Base-by-base conservation (phyloP, 1,139 yeast species). In the Suhomyces yuchorum region DNA sequence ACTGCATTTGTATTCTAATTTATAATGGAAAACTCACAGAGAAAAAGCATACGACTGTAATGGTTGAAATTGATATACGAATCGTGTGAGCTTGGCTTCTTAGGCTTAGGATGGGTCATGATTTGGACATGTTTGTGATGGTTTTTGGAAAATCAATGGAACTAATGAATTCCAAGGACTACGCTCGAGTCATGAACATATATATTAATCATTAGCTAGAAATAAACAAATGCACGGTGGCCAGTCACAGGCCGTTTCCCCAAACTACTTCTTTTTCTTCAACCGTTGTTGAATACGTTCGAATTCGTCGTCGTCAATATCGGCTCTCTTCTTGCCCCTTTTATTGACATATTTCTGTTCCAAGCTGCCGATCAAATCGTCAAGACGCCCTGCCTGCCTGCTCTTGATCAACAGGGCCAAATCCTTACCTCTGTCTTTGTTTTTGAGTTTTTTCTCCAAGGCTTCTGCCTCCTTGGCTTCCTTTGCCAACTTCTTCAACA, bases 401-500 rank as follows among this genome's bases (percentile, higher is more conserved):
- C 70, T 68, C 54, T 75, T 77, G 39, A 85, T 85, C 55, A 84
- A 59, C 35, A 76, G 73, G 41, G 73, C 71, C 48, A 85, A 68
- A 45, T 81, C 84, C 38, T 56, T 54, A 18, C 61, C 53, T 40
- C 67, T 66, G 33, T 70, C 64, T 50, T 71, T 74, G 43, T 66
- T 68, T 35, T 78, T 75, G 33, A 85, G 66, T 56, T 75, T 71
- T 51, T 72, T 69, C 53, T 84, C 81, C 56, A 83, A 66, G 55
- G 75, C 78, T 50, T 80, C 86, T 0, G 95, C 96, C 58, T 86
- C 89, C 50, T 74, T 70, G 4, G 89, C 88, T 59, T 86, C 93
- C 56, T 73, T 75, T 18, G 77, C 76, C 42, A 82, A 69, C 46
- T 71, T 71, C 51, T 73, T 75, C 52, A 73, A 57, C 63, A 73